Evolutionary conservation across 1,139 yeast genomes (phyloP).

Genomic region (Hyphopichia buzzinii): DNA sequence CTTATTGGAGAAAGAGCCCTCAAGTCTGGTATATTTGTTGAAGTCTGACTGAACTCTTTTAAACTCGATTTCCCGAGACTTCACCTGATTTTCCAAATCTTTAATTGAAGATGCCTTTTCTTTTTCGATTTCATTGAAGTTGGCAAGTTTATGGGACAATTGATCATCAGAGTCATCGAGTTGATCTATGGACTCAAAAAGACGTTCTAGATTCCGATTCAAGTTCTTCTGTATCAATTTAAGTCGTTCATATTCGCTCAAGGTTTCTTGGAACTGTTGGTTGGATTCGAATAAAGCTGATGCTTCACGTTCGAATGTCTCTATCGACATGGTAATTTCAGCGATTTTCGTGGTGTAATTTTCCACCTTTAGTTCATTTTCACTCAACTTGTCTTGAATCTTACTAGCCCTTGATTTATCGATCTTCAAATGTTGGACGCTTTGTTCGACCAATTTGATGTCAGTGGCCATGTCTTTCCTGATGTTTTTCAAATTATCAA

Average conservation of each 20-base stretch:
- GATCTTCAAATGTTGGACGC: slow-evolving; percentile 68
- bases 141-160: slow-evolving; percentile 10
- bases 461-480: slow-evolving; percentile 77
- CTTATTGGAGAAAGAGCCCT: slow-evolving; percentile 3
- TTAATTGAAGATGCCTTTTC: slow-evolving; percentile 11
- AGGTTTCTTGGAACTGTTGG: slow-evolving; percentile 75
- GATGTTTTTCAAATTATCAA: slow-evolving; percentile 72
- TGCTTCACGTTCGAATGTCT: slow-evolving; percentile 54
- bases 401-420: slow-evolving; percentile 74
- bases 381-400: slow-evolving; percentile 48
- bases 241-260: slow-evolving; percentile 63
- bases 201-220: neutral
- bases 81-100: slow-evolving; percentile 4
- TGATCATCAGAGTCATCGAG: slow-evolving; percentile 5
- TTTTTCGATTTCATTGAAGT: slow-evolving; percentile 12
- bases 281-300: slow-evolving; percentile 69
- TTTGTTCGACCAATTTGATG: slow-evolving; percentile 71
- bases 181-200: neutral
- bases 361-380: slow-evolving; percentile 44
- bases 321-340: slow-evolving; percentile 48
- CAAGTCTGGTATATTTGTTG: slow-evolving; percentile 5
- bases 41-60: slow-evolving; percentile 3
- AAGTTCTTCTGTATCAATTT: slow-evolving; percentile 9
- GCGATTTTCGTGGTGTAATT: slow-evolving; percentile 49
- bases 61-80: slow-evolving; percentile 7